Evolutionary conservation across 345 rosid genomes (phyloP).

Genomic region (Excoecaria agallocha): DNA sequence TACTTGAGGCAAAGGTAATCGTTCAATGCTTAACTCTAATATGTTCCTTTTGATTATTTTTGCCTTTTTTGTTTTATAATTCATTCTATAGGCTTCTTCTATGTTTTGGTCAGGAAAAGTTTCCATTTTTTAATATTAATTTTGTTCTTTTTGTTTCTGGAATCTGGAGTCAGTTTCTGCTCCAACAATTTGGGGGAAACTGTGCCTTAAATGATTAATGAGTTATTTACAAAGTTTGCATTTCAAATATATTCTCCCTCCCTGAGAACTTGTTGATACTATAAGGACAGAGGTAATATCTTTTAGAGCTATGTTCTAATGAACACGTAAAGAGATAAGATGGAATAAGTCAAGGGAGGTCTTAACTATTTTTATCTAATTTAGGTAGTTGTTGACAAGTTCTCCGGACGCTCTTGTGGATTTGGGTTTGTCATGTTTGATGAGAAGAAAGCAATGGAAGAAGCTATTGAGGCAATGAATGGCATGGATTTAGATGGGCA

Average conservation of each 20-base stretch:
- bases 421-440: conserved; percentile 93
- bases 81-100: background rate
- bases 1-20: conserved; percentile 78
- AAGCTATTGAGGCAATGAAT: conserved; percentile 84
- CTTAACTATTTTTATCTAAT: conserved; percentile 2
- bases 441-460: conserved; percentile 81
- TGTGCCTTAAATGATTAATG: background rate
- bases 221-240: background rate
- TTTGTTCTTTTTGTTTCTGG: background rate
- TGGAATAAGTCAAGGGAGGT: background rate
- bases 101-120: background rate
- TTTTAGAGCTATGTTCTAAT: background rate
- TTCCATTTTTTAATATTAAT: background rate
- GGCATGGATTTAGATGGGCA: conserved; percentile 94
- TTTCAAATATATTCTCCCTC: background rate
- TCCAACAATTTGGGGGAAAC: background rate
- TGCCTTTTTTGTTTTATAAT: background rate
- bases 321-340: background rate
- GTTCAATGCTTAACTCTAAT: background rate
- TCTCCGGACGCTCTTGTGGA: conserved; percentile 94
- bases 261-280: background rate
- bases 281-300: background rate
- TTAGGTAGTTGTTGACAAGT: conserved; percentile 87
- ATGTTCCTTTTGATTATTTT: background rate
- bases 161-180: background rate